Evolutionary conservation across 1,284 basidiomycete species (phyloP).

Genomic region (Leccinum insigne): DNA sequence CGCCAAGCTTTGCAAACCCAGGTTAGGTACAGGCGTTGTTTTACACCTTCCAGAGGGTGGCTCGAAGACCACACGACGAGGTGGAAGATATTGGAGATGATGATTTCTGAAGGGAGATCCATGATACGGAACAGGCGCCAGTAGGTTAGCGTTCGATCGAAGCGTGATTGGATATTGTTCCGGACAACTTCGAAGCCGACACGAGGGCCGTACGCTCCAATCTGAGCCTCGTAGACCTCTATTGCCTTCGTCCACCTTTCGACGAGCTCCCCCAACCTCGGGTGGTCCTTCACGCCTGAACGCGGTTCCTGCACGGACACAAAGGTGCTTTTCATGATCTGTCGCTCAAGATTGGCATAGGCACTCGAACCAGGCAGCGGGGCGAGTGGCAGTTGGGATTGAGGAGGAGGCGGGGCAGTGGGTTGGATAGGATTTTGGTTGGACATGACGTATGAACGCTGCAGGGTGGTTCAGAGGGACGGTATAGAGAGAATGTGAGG

Average conservation of each 20-base stretch:
- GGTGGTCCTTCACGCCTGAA: not conserved
- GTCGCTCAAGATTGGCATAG: too few relatives aligned
- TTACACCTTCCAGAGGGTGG: slow-evolving; percentile 34
- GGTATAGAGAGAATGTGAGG: not conserved
- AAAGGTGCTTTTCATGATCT: slow-evolving; percentile 9
- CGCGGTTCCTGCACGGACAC: slow-evolving; percentile 15
- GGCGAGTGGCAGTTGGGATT: not conserved
- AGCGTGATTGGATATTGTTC: slow-evolving; percentile 16
- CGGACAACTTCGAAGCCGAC: slow-evolving; percentile 16
- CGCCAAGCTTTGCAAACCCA: slow-evolving; percentile 62
- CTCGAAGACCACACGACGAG: slow-evolving; percentile 48
- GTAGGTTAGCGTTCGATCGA: slow-evolving; percentile 31
- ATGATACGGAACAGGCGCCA: slow-evolving; percentile 56
- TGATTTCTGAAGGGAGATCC: slow-evolving; percentile 56
- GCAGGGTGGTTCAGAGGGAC: not conserved
- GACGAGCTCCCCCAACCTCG: slow-evolving; percentile 7
- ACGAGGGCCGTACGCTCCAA: slow-evolving; percentile 17
- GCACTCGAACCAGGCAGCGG: too few relatives aligned
- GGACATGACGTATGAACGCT: slow-evolving; percentile 19
- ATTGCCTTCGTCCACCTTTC: slow-evolving; percentile 19
- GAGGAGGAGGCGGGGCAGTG: slow-evolving; percentile 8
- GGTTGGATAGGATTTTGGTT: slow-evolving; percentile 7
- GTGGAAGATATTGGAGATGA: slow-evolving; percentile 61
- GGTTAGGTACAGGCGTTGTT: slow-evolving; percentile 48
- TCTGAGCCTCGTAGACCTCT: slow-evolving; percentile 20